Base-by-base conservation (phyloP, 202 grass and related monocot species). In the Carex arenaria region DNA sequence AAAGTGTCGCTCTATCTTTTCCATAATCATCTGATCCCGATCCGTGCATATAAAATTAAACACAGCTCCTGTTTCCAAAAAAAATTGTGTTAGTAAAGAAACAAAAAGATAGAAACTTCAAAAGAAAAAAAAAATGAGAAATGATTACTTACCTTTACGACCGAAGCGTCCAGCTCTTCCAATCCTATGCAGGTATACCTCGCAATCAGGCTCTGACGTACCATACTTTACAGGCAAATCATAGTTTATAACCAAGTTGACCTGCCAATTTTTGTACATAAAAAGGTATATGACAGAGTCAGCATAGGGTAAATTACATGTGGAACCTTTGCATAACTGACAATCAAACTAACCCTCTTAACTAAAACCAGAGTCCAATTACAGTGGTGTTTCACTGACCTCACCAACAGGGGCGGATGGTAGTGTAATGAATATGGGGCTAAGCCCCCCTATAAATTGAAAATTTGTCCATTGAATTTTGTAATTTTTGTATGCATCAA, bases 161-260 rank as follows among this genome's bases (percentile, higher is more conserved):
- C 96, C 93, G 67, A 98, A 98, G 30, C 96, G 89, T 13, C 96
- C 96, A 84, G 96, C 93, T 93, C 96, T 90, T 62, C 96, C 96
- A 82, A 98, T 89, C 87, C 96, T 95, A 64, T 95, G 96, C 83
- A 98, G 82, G 85, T 98, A 98, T 47, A 98, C 89, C 82, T 98
- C 95, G 70, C 87, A 95, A 90, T 98, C 96, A 76, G 96, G 93
- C 78, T 93, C 93, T 68, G 86, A 85, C 13, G 85, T 92, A 30
- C 77, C 81, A 72, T 88, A 78, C 86, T 98, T 98, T 84, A 95
- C 78, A 81, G 96, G 96, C 83, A 98, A 89, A 75, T 93, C 96
- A 72, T 90, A 98, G 67, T 98, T 98, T 84, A 95, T 98, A 40
- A 98, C 96, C 53, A 98, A 89, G 56, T 98, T 98, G 83, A 98